Evolutionary conservation across 2,329 filamentous ascomycete genomes (phyloP).

Genomic region (Rhinocladiella mackenziei): DNA sequence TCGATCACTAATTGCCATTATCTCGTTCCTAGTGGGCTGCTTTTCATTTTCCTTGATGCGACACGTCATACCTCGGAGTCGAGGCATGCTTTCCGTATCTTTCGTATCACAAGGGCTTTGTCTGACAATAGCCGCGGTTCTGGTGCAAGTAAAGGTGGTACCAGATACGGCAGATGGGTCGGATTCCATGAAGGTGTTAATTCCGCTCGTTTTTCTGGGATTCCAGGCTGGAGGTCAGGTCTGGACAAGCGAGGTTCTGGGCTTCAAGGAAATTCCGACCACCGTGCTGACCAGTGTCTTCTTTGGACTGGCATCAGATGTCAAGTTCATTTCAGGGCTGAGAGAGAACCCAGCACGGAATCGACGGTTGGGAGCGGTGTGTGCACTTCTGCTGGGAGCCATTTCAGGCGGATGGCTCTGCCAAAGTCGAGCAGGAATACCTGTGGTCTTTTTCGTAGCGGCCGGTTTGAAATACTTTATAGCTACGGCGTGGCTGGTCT

Average conservation of each 20-base stretch:
- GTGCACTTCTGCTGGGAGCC: constrained; percentile 38
- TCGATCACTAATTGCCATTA: not conserved
- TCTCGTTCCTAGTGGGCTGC: not conserved
- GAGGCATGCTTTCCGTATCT: not conserved
- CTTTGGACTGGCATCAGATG: constrained; percentile 44
- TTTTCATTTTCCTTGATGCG: constrained; percentile 1
- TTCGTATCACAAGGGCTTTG: not conserved
- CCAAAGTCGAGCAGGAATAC: constrained; percentile 40
- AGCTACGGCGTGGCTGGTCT: constrained; percentile 38
- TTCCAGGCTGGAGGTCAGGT: constrained; percentile 43
- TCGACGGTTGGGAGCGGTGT: constrained; percentile 36
- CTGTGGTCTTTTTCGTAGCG: constrained; percentile 40
- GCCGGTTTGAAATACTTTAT: constrained; percentile 39
- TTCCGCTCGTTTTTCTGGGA: constrained; percentile 39
- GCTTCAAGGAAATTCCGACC: constrained; percentile 45
- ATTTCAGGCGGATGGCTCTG: constrained; percentile 38
- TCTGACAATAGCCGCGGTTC: not conserved
- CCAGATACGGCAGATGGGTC: constrained; percentile 17
- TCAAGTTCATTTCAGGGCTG: constrained; percentile 32
- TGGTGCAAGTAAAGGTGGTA: not conserved
- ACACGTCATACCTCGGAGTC: not conserved
- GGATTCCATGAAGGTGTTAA: constrained; percentile 30
- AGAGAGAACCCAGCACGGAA: constrained; percentile 39
- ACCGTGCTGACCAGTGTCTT: constrained; percentile 45
- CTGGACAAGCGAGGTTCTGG: constrained; percentile 39